Evolutionary conservation across 768 basidiomycete species (phyloP).

Genomic region (Boletus edulis): DNA sequence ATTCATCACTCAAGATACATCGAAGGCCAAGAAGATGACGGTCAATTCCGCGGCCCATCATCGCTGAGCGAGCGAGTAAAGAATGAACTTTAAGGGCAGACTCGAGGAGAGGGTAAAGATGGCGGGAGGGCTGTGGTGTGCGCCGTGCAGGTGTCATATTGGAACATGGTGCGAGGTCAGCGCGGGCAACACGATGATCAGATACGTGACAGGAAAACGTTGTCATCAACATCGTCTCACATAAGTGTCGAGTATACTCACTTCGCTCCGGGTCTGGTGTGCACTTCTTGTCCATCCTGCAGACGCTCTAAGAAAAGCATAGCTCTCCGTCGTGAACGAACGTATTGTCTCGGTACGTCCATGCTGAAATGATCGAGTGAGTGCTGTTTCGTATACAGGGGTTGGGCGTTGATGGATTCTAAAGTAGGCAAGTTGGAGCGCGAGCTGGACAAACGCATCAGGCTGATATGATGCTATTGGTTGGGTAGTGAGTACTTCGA

Average conservation of each 20-base stretch:
- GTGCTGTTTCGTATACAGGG: constrained; percentile 90
- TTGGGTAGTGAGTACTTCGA: background rate
- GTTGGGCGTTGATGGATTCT: constrained; percentile 72
- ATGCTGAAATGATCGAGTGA: constrained; percentile 82
- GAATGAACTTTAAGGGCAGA: constrained; percentile 72
- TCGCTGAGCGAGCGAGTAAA: constrained; percentile 70
- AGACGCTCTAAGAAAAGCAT: constrained; percentile 46
- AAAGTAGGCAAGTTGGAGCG: constrained; percentile 89
- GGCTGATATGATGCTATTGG: constrained; percentile 52
- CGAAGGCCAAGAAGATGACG: constrained; percentile 87
- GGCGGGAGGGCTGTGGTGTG: constrained; percentile 19
- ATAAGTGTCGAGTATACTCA: constrained; percentile 4
- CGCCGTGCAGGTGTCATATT: background rate
- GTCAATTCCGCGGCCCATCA: constrained; percentile 82
- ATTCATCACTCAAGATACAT: constrained; percentile 49
- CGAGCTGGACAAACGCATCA: constrained; percentile 90
- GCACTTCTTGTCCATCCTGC: constrained; percentile 14
- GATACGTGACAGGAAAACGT: constrained; percentile 4
- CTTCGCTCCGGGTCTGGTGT: constrained; percentile 3
- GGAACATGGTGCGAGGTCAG: background rate
- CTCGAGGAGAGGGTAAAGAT: constrained; percentile 49
- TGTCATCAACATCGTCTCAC: background rate
- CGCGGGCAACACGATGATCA: background rate
- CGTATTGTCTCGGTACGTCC: constrained; percentile 92
- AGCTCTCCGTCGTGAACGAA: constrained; percentile 66